Base-by-base conservation (phyloP, 2,329 filamentous ascomycete genomes). In the Colletotrichum sp. region DNA sequence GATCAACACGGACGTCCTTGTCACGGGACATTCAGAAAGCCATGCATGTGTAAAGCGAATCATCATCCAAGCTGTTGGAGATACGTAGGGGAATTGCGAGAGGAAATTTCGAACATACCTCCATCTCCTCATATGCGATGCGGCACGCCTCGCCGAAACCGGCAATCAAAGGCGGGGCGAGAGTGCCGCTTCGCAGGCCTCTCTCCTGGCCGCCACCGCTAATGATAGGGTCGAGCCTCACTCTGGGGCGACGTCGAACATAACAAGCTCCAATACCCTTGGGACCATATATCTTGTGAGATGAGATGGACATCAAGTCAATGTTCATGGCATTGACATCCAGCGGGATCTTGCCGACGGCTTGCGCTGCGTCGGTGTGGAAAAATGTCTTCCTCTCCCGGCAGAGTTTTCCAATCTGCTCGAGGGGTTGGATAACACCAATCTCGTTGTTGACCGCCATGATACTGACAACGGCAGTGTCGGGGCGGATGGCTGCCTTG, bases 371-470 rank as follows among this genome's bases (percentile, higher is more conserved):
- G 85, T 99, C 97, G 29, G 96, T 98, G 87, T 99, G 97, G 92
- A 99, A 99, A 87, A 98, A 99, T 61, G 98, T 90, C 89, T 98
- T 98, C 86, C 95, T 97, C 71, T 92, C 91, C 67, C 97, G 93
- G 86, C 97, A 99, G 16, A 99, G 89, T 86, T 94, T 94, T 82
- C 97, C 97, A 83, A 99, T 99, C 87, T 98, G 92, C 80, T 95
- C 95, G 75, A 99, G 87, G 1, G 97, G 97, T 86, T 99, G 97
- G 75, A 99, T 98, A n/a, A 99, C 97, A 82, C 97, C 97, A 81
- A 99, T 99, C 87, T 99, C 97, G 85, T 99, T 99, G 89, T 99
- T 99, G 82, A 99, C 97, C 1, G 97, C 93, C 97, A 99, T 99
- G 85, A 99, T 95, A 83, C 96, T 98, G 85, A 99, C 96, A 34